Evolutionary conservation across 202 grass and related monocot species (phyloP).

Genomic region (Setaria italica): DNA sequence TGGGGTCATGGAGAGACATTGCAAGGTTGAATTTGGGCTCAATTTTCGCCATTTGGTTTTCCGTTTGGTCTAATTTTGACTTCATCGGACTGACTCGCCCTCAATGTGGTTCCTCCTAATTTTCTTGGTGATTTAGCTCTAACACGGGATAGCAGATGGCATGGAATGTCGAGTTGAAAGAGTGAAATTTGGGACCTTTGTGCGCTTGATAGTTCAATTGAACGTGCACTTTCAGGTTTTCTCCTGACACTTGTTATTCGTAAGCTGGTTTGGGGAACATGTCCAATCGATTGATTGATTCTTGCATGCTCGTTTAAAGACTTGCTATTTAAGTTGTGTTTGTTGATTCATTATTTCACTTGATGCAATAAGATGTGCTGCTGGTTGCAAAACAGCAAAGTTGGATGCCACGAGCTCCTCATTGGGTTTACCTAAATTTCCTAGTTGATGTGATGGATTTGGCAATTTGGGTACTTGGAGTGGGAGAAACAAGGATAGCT

Average conservation of each 20-base stretch:
- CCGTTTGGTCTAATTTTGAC: background rate
- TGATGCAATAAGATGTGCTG: background rate
- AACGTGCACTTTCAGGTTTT: background rate
- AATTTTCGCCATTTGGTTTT: background rate
- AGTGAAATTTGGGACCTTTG: conserved; percentile 1
- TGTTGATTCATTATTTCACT: conserved; percentile 15
- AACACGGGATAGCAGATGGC: background rate
- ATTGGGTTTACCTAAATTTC: background rate
- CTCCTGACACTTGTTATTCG: background rate
- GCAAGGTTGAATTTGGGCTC: background rate
- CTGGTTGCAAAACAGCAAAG: conserved; percentile 24
- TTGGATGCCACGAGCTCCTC: background rate
- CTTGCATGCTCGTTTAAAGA: background rate
- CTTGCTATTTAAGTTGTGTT: background rate
- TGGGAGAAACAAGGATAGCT: conserved; percentile 33
- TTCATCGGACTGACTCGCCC: background rate
- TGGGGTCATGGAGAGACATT: background rate
- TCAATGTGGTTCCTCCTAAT: background rate
- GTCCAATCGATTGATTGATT: conserved; percentile 9
- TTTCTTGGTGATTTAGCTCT: background rate
- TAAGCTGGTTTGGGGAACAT: conserved; percentile 4
- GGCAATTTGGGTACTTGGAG: background rate
- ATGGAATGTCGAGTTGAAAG: background rate
- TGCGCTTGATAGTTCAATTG: conserved; percentile 23
- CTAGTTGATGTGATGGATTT: conserved; percentile 29